Conservation (phyloP, 2,329 filamentous ascomycete species). For the Exophiala sp. region DNA sequence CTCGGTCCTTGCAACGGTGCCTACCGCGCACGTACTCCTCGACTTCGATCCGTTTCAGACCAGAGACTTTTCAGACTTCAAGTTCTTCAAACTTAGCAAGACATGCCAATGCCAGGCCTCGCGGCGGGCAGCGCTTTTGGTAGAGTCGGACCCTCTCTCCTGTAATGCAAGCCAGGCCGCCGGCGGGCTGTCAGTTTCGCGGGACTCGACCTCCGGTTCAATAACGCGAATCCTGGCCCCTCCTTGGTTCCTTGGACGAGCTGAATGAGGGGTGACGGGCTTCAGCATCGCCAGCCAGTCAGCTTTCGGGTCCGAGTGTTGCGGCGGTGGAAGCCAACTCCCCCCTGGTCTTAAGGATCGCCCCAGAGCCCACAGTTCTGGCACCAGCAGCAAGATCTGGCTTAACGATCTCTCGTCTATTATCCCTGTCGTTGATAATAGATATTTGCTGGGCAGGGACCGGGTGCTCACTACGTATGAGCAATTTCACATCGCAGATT, state of each 20-base stretch:
- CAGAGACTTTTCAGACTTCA: background rate
- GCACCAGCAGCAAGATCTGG: conserved; percentile 18
- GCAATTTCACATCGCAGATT: background rate
- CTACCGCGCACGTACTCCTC: background rate
- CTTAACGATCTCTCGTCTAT: conserved; percentile 23
- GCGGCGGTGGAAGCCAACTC: conserved; percentile 2
- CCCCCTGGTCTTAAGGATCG: conserved; percentile 12
- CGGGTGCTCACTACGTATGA: background rate
- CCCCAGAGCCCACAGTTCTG: conserved; percentile 12
- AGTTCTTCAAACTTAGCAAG: background rate
- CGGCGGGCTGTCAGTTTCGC: conserved; percentile 4
- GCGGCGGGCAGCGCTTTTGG: no score
- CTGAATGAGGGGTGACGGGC: conserved; percentile 6
- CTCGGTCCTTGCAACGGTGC: conserved; percentile 4
- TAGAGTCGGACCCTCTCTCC: background rate
- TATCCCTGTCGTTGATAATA: conserved; percentile 12
- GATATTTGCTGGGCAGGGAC: conserved; percentile 4
- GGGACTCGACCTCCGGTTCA: conserved; percentile 1
- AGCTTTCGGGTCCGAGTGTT: background rate
- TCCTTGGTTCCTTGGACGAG: background rate
- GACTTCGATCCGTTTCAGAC: background rate
- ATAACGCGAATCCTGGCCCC: background rate
- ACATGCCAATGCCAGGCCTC: no score
- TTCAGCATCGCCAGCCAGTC: conserved; percentile 1
- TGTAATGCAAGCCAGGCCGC: conserved; percentile 2